Evolutionary conservation across 1,284 basidiomycete species (phyloP), one percentile per base, ranked within the genome.

Genomic region (Ceratobasidium sp.): DNA sequence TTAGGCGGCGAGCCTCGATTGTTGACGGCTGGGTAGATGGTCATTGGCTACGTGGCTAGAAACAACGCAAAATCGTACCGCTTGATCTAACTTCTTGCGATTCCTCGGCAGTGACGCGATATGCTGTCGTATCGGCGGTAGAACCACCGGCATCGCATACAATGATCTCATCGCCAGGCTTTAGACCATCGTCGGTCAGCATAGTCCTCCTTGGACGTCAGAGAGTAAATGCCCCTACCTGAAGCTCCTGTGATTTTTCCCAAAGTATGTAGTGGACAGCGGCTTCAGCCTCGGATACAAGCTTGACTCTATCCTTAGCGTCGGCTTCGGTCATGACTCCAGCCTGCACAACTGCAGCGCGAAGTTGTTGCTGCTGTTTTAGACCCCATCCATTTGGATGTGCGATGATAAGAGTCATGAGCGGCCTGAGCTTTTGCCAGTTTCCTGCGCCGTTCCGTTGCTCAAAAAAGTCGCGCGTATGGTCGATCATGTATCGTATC

Each of bases 71-170:
- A n/a, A n/a, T n/a, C n/a, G n/a, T n/a, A n/a, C n/a, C n/a, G n/a
- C n/a, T n/a, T n/a, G n/a, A n/a, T n/a, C n/a, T n/a, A n/a, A n/a
- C n/a, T n/a, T n/a, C n/a, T n/a, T n/a, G n/a, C n/a, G n/a, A n/a
- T n/a, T n/a, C n/a, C n/a, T n/a, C 42, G 1, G 47, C 31, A 22
- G 31, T 38, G 31, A 68, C 69, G 1, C 20, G 38, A 38, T 73
- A 73, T n/a, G 69, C 34, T 2, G 72, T 71, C 7, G 60, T 71
- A 55, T 73, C 72, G 8, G 69, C 60, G 2, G 72, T 73, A 13
- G 67, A 69, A 4, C 72, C 72, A n/a, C 72, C 72, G n/a, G 70
- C 70, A 47, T 73, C 72, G 15, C 57, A 65, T 3, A 73, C 70
- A 15, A 47, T 42, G 49, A 73, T 69, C 29, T 56, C 70, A 1